Percentiles rank a stretch among this genome's conserved stretches.
phyloP scores from a whole-genome alignment of 495 filamentous ascomycete genomes.

The Annulohypoxylon nitens region DNA sequence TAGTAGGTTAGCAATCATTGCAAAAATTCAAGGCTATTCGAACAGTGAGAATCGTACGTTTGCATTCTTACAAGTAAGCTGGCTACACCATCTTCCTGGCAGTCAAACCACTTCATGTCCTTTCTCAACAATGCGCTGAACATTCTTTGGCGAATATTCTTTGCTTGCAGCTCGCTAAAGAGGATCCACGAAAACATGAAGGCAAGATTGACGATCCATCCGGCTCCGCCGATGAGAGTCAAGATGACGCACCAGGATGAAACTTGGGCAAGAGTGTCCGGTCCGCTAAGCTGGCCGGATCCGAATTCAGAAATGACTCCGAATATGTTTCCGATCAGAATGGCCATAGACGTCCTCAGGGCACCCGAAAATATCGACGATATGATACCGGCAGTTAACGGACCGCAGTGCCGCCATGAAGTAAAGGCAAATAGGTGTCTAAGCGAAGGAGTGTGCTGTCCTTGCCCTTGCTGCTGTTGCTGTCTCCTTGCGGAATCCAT shows the following conservation, averaged over 20 bases:
- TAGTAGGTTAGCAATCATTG: conserved; percentile 29
- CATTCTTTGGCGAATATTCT: conserved; percentile 69
- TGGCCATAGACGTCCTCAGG: conserved; percentile 72
- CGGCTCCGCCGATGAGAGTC: conserved; percentile 68
- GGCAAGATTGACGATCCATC: conserved; percentile 73
- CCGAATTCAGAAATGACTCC: conserved; percentile 76
- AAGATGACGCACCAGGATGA: conserved; percentile 70
- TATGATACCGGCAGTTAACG: conserved; percentile 62
- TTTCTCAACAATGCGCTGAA: conserved; percentile 77
- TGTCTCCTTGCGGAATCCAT: conserved; percentile 53
- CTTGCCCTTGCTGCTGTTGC: conserved; percentile 3
- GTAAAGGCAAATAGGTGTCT: conserved; percentile 79
- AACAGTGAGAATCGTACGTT: conserved; percentile 68
- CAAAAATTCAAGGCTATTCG: neutral
- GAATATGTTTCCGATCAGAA: conserved; percentile 83
- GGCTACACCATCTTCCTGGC: conserved; percentile 75
- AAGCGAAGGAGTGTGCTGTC: conserved; percentile 41
- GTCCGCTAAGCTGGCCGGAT: conserved; percentile 60
- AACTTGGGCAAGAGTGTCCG: conserved; percentile 67
- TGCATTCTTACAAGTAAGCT: conserved; percentile 78
- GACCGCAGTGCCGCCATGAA: conserved; percentile 67
- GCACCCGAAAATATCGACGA: conserved; percentile 73
- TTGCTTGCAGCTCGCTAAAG: conserved; percentile 86
- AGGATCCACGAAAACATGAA: conserved; percentile 77
- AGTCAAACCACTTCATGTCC: conserved; percentile 88